Percentiles rank a stretch among this genome's conserved stretches.
Conservation (phyloP, 495 filamentous ascomycete genomes). For the Aspergillus asperescens region DNA sequence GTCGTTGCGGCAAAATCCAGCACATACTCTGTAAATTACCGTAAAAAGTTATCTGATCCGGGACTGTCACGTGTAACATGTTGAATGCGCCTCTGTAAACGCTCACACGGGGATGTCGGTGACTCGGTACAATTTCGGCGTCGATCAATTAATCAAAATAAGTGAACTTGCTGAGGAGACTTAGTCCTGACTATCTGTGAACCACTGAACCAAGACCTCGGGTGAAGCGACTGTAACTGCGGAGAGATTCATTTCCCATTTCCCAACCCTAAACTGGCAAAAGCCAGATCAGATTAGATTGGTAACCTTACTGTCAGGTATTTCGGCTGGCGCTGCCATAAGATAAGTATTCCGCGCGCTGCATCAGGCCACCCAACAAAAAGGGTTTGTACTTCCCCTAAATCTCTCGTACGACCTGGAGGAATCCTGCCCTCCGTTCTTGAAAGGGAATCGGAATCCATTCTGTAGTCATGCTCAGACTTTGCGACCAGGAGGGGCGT, state of each 20-base stretch:
- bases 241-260: background rate
- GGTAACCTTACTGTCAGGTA: slow-evolving; percentile 3
- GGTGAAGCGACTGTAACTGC: no score
- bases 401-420: background rate
- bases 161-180: background rate
- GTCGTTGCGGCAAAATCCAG: no score
- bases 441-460: background rate
- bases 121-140: background rate
- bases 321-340: background rate
- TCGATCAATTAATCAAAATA: background rate
- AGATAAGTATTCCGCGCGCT: slow-evolving; percentile 8
- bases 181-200: no score
- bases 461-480: background rate
- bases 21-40: slow-evolving; percentile 1
- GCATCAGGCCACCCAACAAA: slow-evolving; percentile 12
- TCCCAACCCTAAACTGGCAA: background rate
- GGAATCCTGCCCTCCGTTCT: background rate
- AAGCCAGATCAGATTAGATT: slow-evolving; percentile 23
- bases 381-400: background rate
- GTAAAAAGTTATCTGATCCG: slow-evolving; percentile 20
- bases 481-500: background rate
- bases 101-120: no score
- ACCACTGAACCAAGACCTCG: background rate
- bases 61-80: slow-evolving; percentile 5
- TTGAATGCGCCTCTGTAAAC: background rate